phyloP scores from a whole-genome alignment of 2,329 filamentous ascomycete genomes.

The Aspergillus alliaceus region DNA sequence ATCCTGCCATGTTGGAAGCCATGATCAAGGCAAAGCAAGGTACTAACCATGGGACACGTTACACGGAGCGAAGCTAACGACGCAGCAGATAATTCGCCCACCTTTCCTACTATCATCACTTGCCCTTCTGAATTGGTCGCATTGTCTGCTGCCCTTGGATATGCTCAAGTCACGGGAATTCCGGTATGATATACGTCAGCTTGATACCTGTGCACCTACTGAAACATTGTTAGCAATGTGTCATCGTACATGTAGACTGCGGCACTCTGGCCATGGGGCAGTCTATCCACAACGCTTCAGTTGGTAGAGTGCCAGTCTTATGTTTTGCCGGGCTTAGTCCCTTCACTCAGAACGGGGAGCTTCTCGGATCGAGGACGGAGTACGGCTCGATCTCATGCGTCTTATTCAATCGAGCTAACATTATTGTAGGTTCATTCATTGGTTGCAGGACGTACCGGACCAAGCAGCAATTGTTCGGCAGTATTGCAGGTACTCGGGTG shows the following conservation, averaged over 20 bases:
- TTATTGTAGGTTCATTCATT: constrained; percentile 54
- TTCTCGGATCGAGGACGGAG: constrained; percentile 7
- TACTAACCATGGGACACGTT: neutral
- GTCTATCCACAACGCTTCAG: constrained; percentile 11
- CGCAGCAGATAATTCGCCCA: constrained; percentile 1
- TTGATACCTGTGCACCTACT: neutral
- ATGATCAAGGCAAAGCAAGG: constrained; percentile 1
- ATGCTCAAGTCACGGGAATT: constrained; percentile 6
- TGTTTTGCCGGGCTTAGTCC: constrained; percentile 10
- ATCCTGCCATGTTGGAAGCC: constrained; percentile 12
- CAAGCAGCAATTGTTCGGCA: constrained; percentile 75
- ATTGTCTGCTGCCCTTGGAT: constrained; percentile 10
- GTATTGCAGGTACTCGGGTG: constrained; percentile 78
- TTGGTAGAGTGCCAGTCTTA: constrained; percentile 8
- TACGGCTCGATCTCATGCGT: no score
- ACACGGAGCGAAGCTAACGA: neutral
- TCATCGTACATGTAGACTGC: constrained; percentile 11
- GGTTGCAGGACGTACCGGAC: constrained; percentile 78
- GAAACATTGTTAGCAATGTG: neutral
- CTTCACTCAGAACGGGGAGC: constrained; percentile 5
- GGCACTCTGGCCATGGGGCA: constrained; percentile 12
- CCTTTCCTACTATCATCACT: constrained; percentile 9
- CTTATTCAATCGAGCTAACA: no score
- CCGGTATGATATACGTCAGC: neutral
- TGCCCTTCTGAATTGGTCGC: constrained; percentile 9